These are phyloP conservation scores for Hibiscus syriacus DNA, from an alignment of 345 rosid genomes.

Conservation along the genomic window DNA sequence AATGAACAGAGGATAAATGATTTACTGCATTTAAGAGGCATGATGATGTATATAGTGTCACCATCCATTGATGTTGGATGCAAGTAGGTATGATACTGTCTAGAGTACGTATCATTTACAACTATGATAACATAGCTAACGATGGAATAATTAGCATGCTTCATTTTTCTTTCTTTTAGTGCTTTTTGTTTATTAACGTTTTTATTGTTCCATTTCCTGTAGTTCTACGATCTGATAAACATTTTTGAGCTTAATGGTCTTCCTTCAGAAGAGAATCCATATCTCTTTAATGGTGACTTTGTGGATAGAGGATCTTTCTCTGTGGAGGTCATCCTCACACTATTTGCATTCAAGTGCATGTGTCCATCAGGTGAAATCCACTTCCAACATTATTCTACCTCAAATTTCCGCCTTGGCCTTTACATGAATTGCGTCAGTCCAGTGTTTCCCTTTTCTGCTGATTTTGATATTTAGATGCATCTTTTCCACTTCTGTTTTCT, in stretches of 20 bases:
- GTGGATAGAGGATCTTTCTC: slow-evolving; percentile 98
- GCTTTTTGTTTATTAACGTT: not conserved
- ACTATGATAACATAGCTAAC: not conserved
- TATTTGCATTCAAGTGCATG: slow-evolving; percentile 97
- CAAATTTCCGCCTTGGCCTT: not conserved
- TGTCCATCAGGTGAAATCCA: slow-evolving; percentile 63
- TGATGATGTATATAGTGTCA: not conserved
- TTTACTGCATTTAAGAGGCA: not conserved
- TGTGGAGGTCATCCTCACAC: slow-evolving; percentile 79
- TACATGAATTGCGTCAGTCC: not conserved
- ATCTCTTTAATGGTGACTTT: slow-evolving; percentile 91
- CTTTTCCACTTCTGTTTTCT: not conserved
- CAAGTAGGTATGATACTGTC: not conserved
- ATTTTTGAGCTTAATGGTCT: slow-evolving; percentile 94
- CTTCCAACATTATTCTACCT: not conserved
- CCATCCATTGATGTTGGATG: not conserved
- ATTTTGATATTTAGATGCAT: not conserved
- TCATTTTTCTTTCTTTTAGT: not conserved
- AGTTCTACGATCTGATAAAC: slow-evolving; percentile 83
- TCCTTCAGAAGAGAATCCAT: slow-evolving; percentile 94
- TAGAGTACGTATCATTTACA: not conserved
- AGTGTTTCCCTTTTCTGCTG: not conserved
- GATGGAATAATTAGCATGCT: not conserved
- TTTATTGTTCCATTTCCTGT: slow-evolving; percentile 31
- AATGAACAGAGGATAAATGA: not conserved